Percentiles rank a stretch among this genome's conserved stretches.
Conservation (phyloP, 768 basidiomycete species). For the Galerina sulciceps region DNA sequence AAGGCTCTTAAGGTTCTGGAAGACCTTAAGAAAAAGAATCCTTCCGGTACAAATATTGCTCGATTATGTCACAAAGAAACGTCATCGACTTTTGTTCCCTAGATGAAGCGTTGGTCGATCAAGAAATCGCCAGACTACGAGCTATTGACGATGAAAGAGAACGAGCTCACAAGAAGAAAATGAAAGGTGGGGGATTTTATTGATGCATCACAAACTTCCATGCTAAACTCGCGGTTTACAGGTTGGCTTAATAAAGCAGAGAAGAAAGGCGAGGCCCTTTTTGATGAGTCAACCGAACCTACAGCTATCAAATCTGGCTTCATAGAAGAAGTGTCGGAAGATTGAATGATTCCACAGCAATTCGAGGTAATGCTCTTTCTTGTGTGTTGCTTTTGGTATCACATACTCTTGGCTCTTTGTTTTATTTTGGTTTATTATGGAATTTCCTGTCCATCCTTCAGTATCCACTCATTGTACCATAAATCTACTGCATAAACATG, state of each 20-base stretch:
- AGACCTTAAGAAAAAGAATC: slow-evolving; percentile 67
- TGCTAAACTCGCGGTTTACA: slow-evolving; percentile 18
- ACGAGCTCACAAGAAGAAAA: slow-evolving; percentile 65
- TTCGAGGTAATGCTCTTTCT: neutral
- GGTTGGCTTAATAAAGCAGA: slow-evolving; percentile 56
- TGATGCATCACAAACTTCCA: neutral
- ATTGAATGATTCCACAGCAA: slow-evolving; percentile 3
- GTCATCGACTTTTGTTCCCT: slow-evolving; percentile 3
- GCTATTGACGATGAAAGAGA: slow-evolving; percentile 71
- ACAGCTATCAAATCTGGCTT: slow-evolving; percentile 20
- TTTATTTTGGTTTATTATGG: neutral
- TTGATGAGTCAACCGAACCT: slow-evolving; percentile 18
- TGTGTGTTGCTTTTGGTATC: slow-evolving; percentile 9
- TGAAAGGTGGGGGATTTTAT: slow-evolving; percentile 57
- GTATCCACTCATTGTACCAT: slow-evolving; percentile 1
- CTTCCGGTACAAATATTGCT: slow-evolving; percentile 48
- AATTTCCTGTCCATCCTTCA: neutral
- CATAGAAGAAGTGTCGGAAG: slow-evolving; percentile 26
- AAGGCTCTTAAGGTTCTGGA: slow-evolving; percentile 69
- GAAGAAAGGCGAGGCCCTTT: slow-evolving; percentile 31
- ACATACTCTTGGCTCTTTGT: neutral
- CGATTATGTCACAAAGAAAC: neutral
- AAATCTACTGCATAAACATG: slow-evolving; percentile 1
- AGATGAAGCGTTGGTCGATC: slow-evolving; percentile 65
- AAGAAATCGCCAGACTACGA: slow-evolving; percentile 65